Evolutionary conservation across 345 rosid species (phyloP).

Genomic region (Hibiscus tridactylites): DNA sequence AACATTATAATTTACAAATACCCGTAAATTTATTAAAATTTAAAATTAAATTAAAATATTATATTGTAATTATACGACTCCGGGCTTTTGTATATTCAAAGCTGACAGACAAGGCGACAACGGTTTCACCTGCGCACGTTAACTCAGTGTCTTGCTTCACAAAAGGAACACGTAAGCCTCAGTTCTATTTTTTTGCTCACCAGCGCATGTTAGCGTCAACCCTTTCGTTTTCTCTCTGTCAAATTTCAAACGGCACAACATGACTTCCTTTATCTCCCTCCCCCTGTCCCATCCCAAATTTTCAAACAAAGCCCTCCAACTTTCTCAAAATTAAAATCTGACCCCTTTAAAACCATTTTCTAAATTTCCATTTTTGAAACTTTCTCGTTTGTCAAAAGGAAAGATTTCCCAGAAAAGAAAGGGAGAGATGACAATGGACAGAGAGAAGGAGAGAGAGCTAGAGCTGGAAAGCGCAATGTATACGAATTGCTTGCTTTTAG

Average conservation of each 20-base stretch:
- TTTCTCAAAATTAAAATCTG: constrained; percentile 18
- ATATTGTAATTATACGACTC: too few species aligned
- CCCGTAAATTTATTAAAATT: too few species aligned
- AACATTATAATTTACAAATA: too few species aligned
- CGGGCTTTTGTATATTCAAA: not conserved
- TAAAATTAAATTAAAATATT: too few species aligned
- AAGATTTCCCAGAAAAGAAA: constrained; percentile 13
- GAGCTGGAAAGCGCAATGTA: constrained; percentile 99
- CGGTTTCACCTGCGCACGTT: constrained; percentile 12
- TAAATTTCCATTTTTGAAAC: not conserved
- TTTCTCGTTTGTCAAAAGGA: not conserved
- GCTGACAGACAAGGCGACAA: constrained; percentile 17
- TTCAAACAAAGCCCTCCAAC: not conserved
- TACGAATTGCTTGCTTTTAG: constrained; percentile 89
- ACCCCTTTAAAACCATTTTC: constrained; percentile 9
- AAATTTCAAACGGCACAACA: constrained; percentile 13
- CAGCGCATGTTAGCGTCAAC: constrained; percentile 20
- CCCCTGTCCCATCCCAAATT: constrained; percentile 8
- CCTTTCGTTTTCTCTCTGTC: constrained; percentile 10
- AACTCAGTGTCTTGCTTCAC: not conserved
- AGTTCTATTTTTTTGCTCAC: not conserved
- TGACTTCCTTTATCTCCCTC: not conserved
- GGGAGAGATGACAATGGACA: constrained; percentile 82
- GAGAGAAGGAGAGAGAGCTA: constrained; percentile 97
- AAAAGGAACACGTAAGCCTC: not conserved